Base-by-base conservation (phyloP, 1,139 yeast species). In the Nadsonia commutata region DNA sequence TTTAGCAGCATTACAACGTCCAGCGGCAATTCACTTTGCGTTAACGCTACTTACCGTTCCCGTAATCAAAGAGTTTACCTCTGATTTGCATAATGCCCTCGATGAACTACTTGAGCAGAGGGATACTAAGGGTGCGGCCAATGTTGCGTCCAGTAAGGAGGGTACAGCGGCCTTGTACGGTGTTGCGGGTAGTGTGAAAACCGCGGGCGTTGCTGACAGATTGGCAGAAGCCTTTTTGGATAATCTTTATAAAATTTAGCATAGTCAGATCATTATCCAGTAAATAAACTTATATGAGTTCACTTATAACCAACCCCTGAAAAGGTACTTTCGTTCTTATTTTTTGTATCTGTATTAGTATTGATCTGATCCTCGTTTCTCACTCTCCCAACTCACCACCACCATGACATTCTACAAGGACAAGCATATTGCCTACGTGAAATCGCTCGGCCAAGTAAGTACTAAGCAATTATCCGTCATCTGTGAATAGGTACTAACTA, bases 21-120 rank as follows among this genome's bases (percentile, higher is more conserved):
- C 98, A 2, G 73, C 95, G 0, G 95, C 96, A 0, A 64, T 90
- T 41, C 98, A 90, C 59, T 69, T 90, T 57, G 97, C 97, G 0
- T 72, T 84, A 38, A 90, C 98, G 0, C 68, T 72, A 46, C 71
- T 85, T 39, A 76, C 94, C 1, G 74, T 74, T 1, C 67, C 73
- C 0, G 76, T 76, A 0, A 72, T 80, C 31, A 80, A 76, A 46
- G 78, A 75, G 31, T 69, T 90, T 51, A 64, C 82, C 23, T 52
- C 54, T 0, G 84, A 76, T 47, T 64, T 90, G 44, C 68, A 70
- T 41, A 61, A 54, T 0, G 60, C 72, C 16, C 75, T 81, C 2
- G 53, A 56, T 18, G 73, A 68, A 39, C 57, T 75, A 39, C 62
- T 63, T 2, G 42, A 40, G 18, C 5, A 6, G 33, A n/a, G n/a